A percentile compares a stretch with the other conserved stretches of the same genome.
Conservation (phyloP, 306 rosid species). For the Quercus dentata region DNA sequence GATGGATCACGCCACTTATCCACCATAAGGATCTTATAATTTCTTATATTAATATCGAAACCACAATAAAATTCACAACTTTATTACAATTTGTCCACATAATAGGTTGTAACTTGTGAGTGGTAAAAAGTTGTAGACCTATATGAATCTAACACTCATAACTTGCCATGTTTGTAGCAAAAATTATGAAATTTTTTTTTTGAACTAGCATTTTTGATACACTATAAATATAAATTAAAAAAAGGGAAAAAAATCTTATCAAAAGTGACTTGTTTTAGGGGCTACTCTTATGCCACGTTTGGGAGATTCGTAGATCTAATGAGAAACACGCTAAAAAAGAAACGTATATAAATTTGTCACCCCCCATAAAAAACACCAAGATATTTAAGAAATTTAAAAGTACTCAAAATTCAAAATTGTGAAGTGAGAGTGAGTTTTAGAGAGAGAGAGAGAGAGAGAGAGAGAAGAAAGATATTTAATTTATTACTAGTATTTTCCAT, state of each 20-base stretch:
- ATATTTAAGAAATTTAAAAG: background rate
- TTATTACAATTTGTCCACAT: accelerated
- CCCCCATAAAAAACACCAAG: background rate
- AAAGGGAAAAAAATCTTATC: background rate
- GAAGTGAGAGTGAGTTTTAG: background rate
- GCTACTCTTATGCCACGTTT: background rate
- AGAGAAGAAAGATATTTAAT: slow-evolving; percentile 9
- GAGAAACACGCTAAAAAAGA: background rate
- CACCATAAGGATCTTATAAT: no score
- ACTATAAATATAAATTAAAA: no score
- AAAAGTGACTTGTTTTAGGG: background rate
- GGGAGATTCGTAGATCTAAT: background rate
- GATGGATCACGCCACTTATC: no score
- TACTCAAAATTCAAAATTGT: background rate
- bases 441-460: background rate
- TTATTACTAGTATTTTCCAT: background rate
- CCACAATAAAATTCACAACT: no score
- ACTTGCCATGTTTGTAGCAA: accelerated
- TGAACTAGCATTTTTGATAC: background rate
- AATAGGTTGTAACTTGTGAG: no score
- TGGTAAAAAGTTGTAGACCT: no score
- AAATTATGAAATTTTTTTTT: no score
- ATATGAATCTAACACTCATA: accelerated
- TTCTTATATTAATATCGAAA: no score
- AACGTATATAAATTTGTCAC: background rate